These are phyloP conservation scores for Ceratobasidium sp. DNA, from an alignment of 1,284 basidiomycete species.

Conservation along the genomic window DNA sequence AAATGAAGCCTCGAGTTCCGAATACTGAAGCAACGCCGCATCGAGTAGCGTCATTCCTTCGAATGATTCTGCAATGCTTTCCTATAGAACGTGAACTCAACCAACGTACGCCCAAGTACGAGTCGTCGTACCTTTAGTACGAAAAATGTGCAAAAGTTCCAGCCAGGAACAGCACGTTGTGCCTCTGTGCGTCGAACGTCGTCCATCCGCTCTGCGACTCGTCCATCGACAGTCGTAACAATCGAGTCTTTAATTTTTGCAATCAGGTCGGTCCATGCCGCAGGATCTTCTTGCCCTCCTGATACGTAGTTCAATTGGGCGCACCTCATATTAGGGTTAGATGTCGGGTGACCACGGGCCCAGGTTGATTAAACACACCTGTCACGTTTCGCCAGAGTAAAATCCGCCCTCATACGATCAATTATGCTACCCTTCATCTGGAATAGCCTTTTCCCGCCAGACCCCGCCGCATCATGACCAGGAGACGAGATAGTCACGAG, in stretches of 20 bases:
- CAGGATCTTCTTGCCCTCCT: conserved; percentile 73
- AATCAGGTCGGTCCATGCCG: conserved; percentile 89
- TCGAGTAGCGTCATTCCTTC: conserved; percentile 90
- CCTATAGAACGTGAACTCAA: conserved; percentile 62
- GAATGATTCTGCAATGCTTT: conserved; percentile 92
- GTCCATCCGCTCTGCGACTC: conserved; percentile 83
- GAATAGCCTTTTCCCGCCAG: conserved; percentile 71
- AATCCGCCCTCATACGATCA: conserved; percentile 93
- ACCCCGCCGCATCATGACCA: conserved; percentile 64
- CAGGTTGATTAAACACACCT: conserved; percentile 63
- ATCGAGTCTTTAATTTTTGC: conserved; percentile 91
- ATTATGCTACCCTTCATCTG: conserved; percentile 84
- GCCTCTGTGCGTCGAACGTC: conserved; percentile 88
- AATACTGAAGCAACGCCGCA: conserved; percentile 89
- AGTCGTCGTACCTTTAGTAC: conserved; percentile 77
- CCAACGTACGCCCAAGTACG: not conserved
- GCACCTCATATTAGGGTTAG: conserved; percentile 64
- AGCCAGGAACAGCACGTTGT: conserved; percentile 88
- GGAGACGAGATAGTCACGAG: conserved; percentile 73
- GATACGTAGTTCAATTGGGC: conserved; percentile 79
- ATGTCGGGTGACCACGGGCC: not conserved
- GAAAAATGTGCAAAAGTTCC: conserved; percentile 98
- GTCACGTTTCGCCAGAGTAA: conserved; percentile 89
- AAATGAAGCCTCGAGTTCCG: conserved; percentile 91
- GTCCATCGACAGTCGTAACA: conserved; percentile 81